Conservation (phyloP, 805 yeast genomes). For the Cyberlindnera veronae region DNA sequence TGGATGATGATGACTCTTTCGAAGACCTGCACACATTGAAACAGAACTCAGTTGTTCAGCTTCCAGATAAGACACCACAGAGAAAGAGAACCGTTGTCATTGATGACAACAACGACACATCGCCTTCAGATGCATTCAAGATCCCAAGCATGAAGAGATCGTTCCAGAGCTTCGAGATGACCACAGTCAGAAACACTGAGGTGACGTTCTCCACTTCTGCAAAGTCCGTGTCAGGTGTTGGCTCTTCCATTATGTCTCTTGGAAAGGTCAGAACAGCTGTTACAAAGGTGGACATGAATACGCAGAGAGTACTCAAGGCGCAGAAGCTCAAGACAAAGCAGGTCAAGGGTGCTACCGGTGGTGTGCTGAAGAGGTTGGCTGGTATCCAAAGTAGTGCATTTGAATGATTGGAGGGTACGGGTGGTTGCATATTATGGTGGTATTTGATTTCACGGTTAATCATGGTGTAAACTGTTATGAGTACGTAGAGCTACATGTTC, state of each 20-base stretch:
- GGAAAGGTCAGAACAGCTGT: slow-evolving; percentile 29
- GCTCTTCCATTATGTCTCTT: slow-evolving; percentile 55
- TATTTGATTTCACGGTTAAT: too few species aligned
- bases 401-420: too few species aligned
- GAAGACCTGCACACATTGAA: slow-evolving; percentile 48
- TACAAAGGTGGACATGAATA: slow-evolving; percentile 10
- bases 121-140: slow-evolving; percentile 26
- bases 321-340: slow-evolving; percentile 22
- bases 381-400: slow-evolving; percentile 11
- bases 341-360: slow-evolving; percentile 5
- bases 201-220: slow-evolving; percentile 53
- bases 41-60: slow-evolving; percentile 35
- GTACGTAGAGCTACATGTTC: too few species aligned
- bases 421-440: too few species aligned
- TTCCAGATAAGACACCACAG: slow-evolving; percentile 29
- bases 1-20: slow-evolving; percentile 34
- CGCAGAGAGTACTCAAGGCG: slow-evolving; percentile 26
- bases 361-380: slow-evolving; percentile 14
- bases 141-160: slow-evolving; percentile 45
- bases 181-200: slow-evolving; percentile 36
- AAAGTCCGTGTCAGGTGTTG: slow-evolving; percentile 51
- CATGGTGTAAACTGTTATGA: too few species aligned
- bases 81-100: slow-evolving; percentile 16
- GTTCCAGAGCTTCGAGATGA: slow-evolving; percentile 38
- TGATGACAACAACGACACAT: slow-evolving; percentile 16